Base-by-base conservation (phyloP, 805 yeast species). In the Saturnispora diversa region DNA sequence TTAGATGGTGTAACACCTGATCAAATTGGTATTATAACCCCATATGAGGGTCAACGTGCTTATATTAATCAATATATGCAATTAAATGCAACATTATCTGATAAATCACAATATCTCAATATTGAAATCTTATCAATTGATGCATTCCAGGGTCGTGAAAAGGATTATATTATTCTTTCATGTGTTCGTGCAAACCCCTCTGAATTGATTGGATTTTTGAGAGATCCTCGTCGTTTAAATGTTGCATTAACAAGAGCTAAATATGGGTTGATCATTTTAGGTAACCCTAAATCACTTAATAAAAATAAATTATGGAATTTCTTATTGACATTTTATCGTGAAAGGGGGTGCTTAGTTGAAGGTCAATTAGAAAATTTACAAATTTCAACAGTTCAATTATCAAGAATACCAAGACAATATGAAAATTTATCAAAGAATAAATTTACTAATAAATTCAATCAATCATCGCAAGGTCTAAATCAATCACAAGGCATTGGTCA, bases 31-130 rank as follows among this genome's bases (percentile, higher is more conserved):
- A 82, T 88, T 29, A 80, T 88, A 42, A 88, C 97, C 5, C 97
- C 97, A 0, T 88, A 88, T 60, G 95, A 86, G 58, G 97, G 95
- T 25, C 97, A 88, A 63, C 67, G 95, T 46, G 84, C 88, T 0
- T 87, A 80, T 55, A 65, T 88, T 38, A 72, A 77, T 8, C 87
- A 80, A 53, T 83, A 83, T 58, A 76, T 88, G 85, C 73, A 74
- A 51, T 59, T 77, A 66, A 79, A 78, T 50, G 83, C 88, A 23
- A 62, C 84, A 0, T 55, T 80, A 55, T 48, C 64, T 3, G 81
- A 78, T 40, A 74, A 75, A 48, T 79, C 77, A 1, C 60, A 74
- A 25, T 85, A 85, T 56, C 59, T 68, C 37, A 77, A 74, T 39
- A 82, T 88, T 35, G 97, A 88, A 62, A 87, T 88, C 22, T 86